phyloP scores from a whole-genome alignment of 805 yeast genomes.

The Candida coleopterorum region DNA sequence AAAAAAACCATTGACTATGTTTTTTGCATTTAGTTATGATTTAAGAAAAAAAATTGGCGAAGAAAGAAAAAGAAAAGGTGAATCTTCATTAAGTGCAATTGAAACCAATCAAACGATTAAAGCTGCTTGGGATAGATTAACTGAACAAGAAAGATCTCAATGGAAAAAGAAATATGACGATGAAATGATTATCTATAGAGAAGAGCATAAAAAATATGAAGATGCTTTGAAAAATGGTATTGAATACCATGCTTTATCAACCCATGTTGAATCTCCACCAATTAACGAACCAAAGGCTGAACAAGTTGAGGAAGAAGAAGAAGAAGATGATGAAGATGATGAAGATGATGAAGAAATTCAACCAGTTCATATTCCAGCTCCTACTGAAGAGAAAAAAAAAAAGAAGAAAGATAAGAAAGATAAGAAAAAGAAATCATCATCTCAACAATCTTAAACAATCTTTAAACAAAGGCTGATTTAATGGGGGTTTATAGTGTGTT shows the following conservation, averaged over 20 bases:
- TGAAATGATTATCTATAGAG: constrained; percentile 35
- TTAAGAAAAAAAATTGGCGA: constrained; percentile 67
- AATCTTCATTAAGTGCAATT: constrained; percentile 62
- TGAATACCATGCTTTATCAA: constrained; percentile 4
- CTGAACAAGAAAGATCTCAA: constrained; percentile 63
- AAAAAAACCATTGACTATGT: constrained; percentile 87
- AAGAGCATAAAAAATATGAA: constrained; percentile 33
- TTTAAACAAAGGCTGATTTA: too few species aligned
- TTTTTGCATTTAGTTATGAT: constrained; percentile 70
- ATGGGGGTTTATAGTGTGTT: neutral
- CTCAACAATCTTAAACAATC: neutral
- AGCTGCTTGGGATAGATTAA: constrained; percentile 69
- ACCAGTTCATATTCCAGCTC: neutral
- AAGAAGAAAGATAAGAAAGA: constrained; percentile 17
- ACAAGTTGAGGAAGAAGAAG: constrained; percentile 6
- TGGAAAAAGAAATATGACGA: constrained; percentile 59
- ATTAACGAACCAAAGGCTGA: constrained; percentile 4
- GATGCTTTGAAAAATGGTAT: constrained; percentile 19
- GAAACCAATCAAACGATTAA: constrained; percentile 80
- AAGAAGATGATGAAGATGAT: constrained; percentile 4
- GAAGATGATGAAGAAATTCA: neutral
- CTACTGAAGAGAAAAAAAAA: constrained; percentile 30
- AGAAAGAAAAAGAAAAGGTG: constrained; percentile 55
- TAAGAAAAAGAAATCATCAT: constrained; percentile 11
- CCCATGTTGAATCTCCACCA: neutral